Evolutionary conservation across 805 yeast species (phyloP), one percentile per base, ranked within the genome.

Genomic region (Candida pseudofarinosa): DNA sequence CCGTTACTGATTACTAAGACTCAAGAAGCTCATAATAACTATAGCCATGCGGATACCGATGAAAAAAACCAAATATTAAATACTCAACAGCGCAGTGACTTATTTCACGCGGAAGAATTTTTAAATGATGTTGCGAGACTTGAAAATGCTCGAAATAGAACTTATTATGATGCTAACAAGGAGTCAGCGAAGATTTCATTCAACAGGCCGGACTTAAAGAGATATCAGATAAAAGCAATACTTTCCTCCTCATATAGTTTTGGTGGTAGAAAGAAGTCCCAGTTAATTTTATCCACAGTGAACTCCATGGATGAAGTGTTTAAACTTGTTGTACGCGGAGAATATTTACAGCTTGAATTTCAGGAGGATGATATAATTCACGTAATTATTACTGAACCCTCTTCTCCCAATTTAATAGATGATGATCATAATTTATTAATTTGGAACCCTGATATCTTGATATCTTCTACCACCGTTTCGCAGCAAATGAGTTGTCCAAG

Each of bases 401-500:
- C 54, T 3, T 62, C 59, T 33, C 72, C 74, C 1, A 62, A 59
- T 15, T 48, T 81, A 2, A 73, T 83, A 6, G 86, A 83, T 49
- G 74, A 75, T 44, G 63, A 72, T 28, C 74, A 74, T 23, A 80
- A 84, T 50, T 58, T 89, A n/a, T 61, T 90, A 20, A 74, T 91
- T 16, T 76, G 93, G 75, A 78, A 85, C 50, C 99, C 99, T 0
- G 98, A 93, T 57, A 63, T 79, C 3, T 63, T 93, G 10, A 64
- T 91, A 0, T 79, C 97, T 0, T 89, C 96, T 2, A 93, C 98
- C 0, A 67, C 83, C 3, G 77, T 89, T 1, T 83, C 97, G 1
- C 85, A 85, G 34, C 83, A 91, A 1, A 65, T 88, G 23, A 72
- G 68, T 15, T 93, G 99, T 56, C 69, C 79, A 23, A 67, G 99